Percentiles rank a stretch among this genome's conserved stretches.
Conservation (phyloP, 2,329 filamentous ascomycete species). For the Trichoderma sp. region DNA sequence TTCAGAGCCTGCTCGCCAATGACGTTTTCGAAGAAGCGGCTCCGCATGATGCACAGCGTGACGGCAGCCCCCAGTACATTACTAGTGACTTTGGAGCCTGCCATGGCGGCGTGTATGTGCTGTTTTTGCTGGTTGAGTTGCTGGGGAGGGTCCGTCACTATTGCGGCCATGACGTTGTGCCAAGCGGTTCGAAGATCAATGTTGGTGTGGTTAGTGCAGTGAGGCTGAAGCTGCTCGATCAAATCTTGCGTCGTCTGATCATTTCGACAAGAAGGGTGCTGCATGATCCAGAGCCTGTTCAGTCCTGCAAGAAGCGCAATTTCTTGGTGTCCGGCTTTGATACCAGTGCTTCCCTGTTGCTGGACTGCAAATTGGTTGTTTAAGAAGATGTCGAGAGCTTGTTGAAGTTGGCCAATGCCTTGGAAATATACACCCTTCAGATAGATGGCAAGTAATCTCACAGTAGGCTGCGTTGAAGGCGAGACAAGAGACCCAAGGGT, state of each 20-base stretch:
- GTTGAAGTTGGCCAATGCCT: slow-evolving; percentile 70
- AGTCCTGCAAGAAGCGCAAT: slow-evolving; percentile 66
- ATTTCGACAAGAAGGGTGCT: slow-evolving; percentile 59
- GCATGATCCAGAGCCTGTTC: slow-evolving; percentile 72
- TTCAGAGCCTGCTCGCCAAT: slow-evolving; percentile 80
- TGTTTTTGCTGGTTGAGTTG: slow-evolving; percentile 78
- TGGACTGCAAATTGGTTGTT: slow-evolving; percentile 56
- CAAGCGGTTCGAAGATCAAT: slow-evolving; percentile 76
- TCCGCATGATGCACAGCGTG: slow-evolving; percentile 81
- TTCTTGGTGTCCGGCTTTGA: slow-evolving; percentile 60
- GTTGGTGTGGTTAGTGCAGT: slow-evolving; percentile 70
- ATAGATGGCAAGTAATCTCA: slow-evolving; percentile 62
- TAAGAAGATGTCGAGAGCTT: slow-evolving; percentile 68
- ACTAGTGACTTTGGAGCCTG: slow-evolving; percentile 65
- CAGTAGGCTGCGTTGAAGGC: slow-evolving; percentile 45
- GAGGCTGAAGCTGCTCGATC: slow-evolving; percentile 65
- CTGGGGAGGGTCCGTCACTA: slow-evolving; percentile 60
- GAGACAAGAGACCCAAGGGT: slow-evolving; percentile 51
- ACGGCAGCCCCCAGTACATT: slow-evolving; percentile 84
- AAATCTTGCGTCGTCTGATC: slow-evolving; percentile 61
- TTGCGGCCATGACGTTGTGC: slow-evolving; percentile 71
- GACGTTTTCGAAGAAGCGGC: slow-evolving; percentile 77
- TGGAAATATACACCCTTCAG: slow-evolving; percentile 75
- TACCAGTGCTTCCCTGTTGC: slow-evolving; percentile 39
- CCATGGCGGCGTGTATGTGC: slow-evolving; percentile 72